Conservation (phyloP, 441 rosid species). For the Jatropha multifida region DNA sequence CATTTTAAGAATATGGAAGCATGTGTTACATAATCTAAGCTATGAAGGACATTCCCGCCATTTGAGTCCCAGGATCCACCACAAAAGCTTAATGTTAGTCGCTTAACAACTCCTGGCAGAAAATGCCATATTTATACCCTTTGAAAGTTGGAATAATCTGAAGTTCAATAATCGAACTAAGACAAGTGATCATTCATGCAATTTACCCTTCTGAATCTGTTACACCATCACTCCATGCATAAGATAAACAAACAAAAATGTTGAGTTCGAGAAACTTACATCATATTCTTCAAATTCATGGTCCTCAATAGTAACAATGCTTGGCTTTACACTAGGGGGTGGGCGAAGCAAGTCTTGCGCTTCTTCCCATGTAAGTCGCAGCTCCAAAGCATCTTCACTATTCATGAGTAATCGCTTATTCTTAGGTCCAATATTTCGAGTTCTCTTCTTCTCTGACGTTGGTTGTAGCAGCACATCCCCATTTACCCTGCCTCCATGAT, state of each 20-base stretch:
- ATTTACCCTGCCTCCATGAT: conserved; percentile 35
- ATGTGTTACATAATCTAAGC: background rate
- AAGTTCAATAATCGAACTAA: background rate
- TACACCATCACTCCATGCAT: background rate
- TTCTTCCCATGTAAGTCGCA: conserved; percentile 93
- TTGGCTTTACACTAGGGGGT: conserved; percentile 59
- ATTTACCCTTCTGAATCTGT: conserved; percentile 12
- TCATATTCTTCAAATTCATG: conserved; percentile 91
- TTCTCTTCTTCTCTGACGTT: conserved; percentile 59
- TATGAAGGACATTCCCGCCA: background rate
- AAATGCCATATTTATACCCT: background rate
- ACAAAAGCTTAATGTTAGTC: background rate
- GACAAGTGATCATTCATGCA: background rate
- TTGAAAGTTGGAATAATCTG: background rate
- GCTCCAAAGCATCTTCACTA: conserved; percentile 72
- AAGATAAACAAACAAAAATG: conserved; percentile 6
- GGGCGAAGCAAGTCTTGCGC: conserved; percentile 93
- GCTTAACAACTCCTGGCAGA: background rate
- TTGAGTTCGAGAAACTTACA: conserved; percentile 39
- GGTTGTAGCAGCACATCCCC: conserved; percentile 39
- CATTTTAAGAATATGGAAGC: background rate
- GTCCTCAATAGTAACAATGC: conserved; percentile 65
- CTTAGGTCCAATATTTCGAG: conserved; percentile 75
- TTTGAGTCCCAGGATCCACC: background rate
- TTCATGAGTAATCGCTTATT: conserved; percentile 75